These are phyloP conservation scores for Brettanomyces bruxellensis DNA, from an alignment of 805 yeast species.

Conservation along the genomic window DNA sequence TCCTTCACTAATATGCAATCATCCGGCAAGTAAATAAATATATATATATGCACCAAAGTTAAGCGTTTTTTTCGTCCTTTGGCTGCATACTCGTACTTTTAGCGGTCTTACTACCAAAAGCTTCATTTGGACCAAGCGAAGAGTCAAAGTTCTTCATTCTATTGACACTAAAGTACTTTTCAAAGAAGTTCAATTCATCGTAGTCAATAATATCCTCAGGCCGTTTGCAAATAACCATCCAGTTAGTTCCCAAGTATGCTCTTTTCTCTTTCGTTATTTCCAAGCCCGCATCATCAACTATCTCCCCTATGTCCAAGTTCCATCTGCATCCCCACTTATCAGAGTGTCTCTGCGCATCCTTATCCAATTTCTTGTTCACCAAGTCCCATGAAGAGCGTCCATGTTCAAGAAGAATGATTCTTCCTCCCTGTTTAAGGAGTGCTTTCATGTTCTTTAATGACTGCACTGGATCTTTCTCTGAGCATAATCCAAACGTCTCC, in stretches of 20 bases:
- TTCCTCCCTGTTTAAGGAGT: slow-evolving; percentile 81
- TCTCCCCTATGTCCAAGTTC: slow-evolving; percentile 89
- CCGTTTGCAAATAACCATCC: slow-evolving; percentile 70
- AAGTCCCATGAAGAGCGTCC: slow-evolving; percentile 79
- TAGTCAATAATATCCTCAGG: slow-evolving; percentile 52
- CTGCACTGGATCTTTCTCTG: slow-evolving; percentile 85
- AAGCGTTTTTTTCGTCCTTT: too few species aligned
- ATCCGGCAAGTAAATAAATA: too few species aligned
- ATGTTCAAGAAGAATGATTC: slow-evolving; percentile 82
- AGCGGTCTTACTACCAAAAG: neutral
- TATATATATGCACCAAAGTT: too few species aligned
- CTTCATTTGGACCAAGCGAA: slow-evolving; percentile 10
- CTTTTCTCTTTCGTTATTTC: slow-evolving; percentile 74
- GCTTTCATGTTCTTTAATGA: slow-evolving; percentile 68
- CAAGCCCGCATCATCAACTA: slow-evolving; percentile 75
- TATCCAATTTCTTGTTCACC: slow-evolving; percentile 73
- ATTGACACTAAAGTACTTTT: slow-evolving; percentile 35
- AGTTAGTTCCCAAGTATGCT: slow-evolving; percentile 87
- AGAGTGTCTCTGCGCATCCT: slow-evolving; percentile 73
- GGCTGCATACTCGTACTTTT: too few species aligned
- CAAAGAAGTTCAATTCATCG: slow-evolving; percentile 40
- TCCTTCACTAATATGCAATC: too few species aligned
- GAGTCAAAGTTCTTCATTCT: slow-evolving; percentile 23
- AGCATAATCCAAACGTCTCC: slow-evolving; percentile 93
- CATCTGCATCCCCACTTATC: slow-evolving; percentile 96